Conservation (phyloP, 2,329 filamentous ascomycete genomes). For the Teratosphaeria zuluensis region DNA sequence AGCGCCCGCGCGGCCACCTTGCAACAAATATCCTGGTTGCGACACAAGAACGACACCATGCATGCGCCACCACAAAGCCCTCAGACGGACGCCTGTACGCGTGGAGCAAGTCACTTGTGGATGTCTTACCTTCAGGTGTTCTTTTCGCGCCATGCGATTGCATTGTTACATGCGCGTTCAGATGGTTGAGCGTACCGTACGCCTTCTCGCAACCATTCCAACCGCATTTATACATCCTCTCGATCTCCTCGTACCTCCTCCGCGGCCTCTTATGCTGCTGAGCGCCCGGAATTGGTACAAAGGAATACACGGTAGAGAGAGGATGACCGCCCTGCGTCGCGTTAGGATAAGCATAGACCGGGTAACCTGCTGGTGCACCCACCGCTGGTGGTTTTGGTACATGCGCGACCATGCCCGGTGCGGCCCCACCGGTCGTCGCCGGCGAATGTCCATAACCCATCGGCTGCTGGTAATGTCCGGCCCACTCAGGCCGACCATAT, state of each 20-base stretch:
- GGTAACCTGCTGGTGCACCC: constrained; percentile 29
- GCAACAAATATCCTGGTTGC: constrained; percentile 15
- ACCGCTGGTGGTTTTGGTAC: constrained; percentile 53
- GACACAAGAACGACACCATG: constrained; percentile 9
- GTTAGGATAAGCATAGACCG: constrained; percentile 19
- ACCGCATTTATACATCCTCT: constrained; percentile 99
- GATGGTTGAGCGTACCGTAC: constrained; percentile 91
- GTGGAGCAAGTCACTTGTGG: background rate
- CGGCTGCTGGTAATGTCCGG: constrained; percentile 47
- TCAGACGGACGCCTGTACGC: background rate
- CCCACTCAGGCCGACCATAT: constrained; percentile 65
- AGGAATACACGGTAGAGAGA: constrained; percentile 81
- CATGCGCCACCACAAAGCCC: background rate
- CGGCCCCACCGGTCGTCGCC: constrained; percentile 47
- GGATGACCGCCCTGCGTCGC: constrained; percentile 40
- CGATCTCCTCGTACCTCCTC: constrained; percentile 92
- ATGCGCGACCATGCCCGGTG: constrained; percentile 50
- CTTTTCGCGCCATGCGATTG: constrained; percentile 91
- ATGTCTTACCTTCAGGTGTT: constrained; percentile 80
- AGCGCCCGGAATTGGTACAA: constrained; percentile 91
- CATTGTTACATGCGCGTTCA: constrained; percentile 98
- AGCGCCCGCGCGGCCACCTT: constrained; percentile 21
- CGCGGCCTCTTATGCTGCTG: constrained; percentile 95
- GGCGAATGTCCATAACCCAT: constrained; percentile 42
- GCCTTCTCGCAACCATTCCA: constrained; percentile 99